phyloP scores from a whole-genome alignment of 768 basidiomycete genomes.

The Lyophyllum shimeji region DNA sequence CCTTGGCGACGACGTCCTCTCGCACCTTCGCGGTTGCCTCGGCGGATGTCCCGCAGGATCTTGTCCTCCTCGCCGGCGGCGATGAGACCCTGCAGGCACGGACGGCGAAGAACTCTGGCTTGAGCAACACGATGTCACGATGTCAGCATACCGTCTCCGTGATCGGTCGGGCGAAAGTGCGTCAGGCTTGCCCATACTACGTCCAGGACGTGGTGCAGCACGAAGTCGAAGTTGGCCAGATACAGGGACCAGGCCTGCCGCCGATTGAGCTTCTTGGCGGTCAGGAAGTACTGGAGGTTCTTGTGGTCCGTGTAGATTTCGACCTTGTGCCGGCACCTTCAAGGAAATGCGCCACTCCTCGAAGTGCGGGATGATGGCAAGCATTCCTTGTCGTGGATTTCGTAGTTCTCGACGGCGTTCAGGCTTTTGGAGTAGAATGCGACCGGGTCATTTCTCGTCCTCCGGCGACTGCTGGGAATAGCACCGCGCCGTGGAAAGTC shows the following conservation, averaged over 20 bases:
- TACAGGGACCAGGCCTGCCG: not conserved
- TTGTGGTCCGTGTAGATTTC: slow-evolving; percentile 2
- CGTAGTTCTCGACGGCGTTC: slow-evolving; percentile 37
- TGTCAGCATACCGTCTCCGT: not conserved
- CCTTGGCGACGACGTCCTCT: too few species aligned
- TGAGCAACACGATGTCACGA: not conserved
- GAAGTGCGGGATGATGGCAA: slow-evolving; percentile 38
- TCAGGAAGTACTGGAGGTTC: slow-evolving; percentile 4
- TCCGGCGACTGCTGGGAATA: slow-evolving; percentile 21
- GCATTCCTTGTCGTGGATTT: slow-evolving; percentile 42
- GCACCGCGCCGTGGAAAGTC: slow-evolving; percentile 13
- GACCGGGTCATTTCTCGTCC: slow-evolving; percentile 25
- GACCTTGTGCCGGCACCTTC: slow-evolving; percentile 6
- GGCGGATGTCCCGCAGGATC: too few species aligned
- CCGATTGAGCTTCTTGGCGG: slow-evolving; percentile 14
- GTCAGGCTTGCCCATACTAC: not conserved
- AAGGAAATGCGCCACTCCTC: slow-evolving; percentile 18
- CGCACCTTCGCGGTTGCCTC: too few species aligned
- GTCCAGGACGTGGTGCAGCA: not conserved
- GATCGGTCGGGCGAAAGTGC: not conserved
- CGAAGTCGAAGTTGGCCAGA: not conserved
- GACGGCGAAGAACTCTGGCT: not conserved
- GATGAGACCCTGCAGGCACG: too few species aligned
- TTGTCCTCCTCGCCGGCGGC: too few species aligned
- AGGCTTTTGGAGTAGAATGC: slow-evolving; percentile 25